These are phyloP conservation scores for Tagetes erecta DNA, from an alignment of 129 eudicot genomes.

Conservation along the genomic window DNA sequence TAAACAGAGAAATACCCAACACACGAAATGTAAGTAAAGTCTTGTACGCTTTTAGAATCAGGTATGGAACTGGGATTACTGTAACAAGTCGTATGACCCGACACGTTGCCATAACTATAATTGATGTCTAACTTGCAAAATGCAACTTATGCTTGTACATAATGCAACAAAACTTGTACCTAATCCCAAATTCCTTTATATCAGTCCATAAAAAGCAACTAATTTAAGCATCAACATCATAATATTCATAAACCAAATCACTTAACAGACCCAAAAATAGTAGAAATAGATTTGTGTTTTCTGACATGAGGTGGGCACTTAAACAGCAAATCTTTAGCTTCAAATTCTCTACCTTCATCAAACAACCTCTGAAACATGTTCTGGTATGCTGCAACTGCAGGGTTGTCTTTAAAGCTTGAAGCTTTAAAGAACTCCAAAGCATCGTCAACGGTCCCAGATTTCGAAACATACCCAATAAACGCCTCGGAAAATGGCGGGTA, in stretches of 20 bases:
- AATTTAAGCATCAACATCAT: background rate
- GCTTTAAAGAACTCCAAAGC: constrained; percentile 59
- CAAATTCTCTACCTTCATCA: constrained; percentile 72
- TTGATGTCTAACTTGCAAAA: too few relatives aligned
- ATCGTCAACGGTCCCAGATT: constrained; percentile 69
- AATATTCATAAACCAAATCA: constrained; percentile 10
- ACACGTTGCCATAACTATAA: too few relatives aligned
- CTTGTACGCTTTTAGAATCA: too few relatives aligned
- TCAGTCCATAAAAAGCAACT: too few relatives aligned
- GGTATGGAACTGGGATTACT: too few relatives aligned
- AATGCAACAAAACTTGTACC: too few relatives aligned
- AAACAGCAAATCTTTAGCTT: constrained; percentile 80
- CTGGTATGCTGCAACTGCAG: constrained; percentile 63
- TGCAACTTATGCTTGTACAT: too few relatives aligned
- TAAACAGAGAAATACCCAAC: too few relatives aligned
- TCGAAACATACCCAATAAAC: constrained; percentile 53
- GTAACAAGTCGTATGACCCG: too few relatives aligned
- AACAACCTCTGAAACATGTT: constrained; percentile 55
- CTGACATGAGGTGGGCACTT: constrained; percentile 78
- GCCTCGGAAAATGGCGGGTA: constrained; percentile 76
- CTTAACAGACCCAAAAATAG: constrained; percentile 67
- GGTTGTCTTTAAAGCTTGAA: constrained; percentile 47
- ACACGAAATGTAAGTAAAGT: too few relatives aligned
- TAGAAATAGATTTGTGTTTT: constrained; percentile 43
- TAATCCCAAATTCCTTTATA: too few relatives aligned